These are phyloP conservation scores for Aegilops speltoides DNA, from an alignment of 176 grass and related monocot genomes.

Conservation along the genomic window DNA sequence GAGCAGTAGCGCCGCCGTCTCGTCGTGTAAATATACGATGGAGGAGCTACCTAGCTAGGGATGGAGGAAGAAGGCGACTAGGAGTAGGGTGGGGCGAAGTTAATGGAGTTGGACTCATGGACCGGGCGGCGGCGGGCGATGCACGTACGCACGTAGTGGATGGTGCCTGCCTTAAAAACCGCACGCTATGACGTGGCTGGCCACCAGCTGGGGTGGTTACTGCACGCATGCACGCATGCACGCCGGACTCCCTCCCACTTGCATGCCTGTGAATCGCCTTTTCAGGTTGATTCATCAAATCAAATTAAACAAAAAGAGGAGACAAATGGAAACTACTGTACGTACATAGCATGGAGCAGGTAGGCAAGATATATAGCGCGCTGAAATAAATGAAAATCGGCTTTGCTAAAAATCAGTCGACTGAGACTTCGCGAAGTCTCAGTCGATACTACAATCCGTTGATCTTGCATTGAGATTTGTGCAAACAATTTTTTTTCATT, in stretches of 20 bases:
- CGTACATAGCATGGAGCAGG: background rate
- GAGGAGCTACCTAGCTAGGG: background rate
- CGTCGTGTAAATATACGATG: slow-evolving; percentile 6
- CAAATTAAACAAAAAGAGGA: background rate
- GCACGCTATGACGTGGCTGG: background rate
- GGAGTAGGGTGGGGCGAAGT: background rate
- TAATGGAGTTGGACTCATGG: slow-evolving; percentile 6
- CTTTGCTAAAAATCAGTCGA: too few relatives aligned
- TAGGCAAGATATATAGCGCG: background rate
- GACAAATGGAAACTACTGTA: too few relatives aligned
- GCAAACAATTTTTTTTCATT: too few relatives aligned
- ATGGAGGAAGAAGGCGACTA: slow-evolving; percentile 6
- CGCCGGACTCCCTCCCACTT: background rate
- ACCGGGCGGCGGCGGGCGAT: background rate
- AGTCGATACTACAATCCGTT: too few relatives aligned
- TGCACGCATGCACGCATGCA: background rate
- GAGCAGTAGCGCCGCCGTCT: background rate
- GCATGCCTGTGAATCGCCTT: background rate
- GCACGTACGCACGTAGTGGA: slow-evolving; percentile 28
- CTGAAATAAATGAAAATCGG: background rate
- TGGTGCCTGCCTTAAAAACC: slow-evolving; percentile 43
- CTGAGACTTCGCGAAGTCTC: too few relatives aligned
- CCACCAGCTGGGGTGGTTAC: background rate
- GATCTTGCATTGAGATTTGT: too few relatives aligned
- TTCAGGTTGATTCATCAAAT: background rate